Evolutionary conservation across 2,329 filamentous ascomycete genomes (phyloP).

Genomic region (Rutstroemia sydowiana): DNA sequence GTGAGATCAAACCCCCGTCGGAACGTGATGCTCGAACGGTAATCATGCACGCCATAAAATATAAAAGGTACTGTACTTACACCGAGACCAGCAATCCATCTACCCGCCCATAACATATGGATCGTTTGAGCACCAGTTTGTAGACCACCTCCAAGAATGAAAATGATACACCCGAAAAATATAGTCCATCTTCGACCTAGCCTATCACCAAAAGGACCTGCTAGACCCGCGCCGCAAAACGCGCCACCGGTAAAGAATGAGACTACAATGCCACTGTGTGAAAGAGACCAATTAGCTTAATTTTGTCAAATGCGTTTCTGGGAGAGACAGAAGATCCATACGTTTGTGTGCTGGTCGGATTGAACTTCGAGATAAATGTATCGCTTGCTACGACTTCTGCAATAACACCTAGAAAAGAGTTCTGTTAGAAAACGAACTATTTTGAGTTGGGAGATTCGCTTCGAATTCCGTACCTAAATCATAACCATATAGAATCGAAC

Average conservation of each 20-base stretch:
- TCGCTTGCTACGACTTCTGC: constrained; percentile 37
- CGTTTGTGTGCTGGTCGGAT: constrained; percentile 25
- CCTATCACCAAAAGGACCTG: constrained; percentile 43
- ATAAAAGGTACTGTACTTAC: too few relatives aligned
- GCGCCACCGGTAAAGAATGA: constrained; percentile 66
- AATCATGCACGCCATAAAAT: too few relatives aligned
- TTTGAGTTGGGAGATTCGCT: not conserved
- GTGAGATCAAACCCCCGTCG: too few relatives aligned
- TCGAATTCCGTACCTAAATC: constrained; percentile 43
- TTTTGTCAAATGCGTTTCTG: not conserved
- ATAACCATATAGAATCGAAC: constrained; percentile 48
- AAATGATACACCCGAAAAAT: constrained; percentile 60
- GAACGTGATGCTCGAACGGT: too few relatives aligned
- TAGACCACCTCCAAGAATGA: constrained; percentile 63
- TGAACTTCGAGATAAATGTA: constrained; percentile 37
- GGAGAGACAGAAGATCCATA: constrained; percentile 10
- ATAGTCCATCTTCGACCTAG: constrained; percentile 68
- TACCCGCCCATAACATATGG: constrained; percentile 60
- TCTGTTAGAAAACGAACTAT: constrained; percentile 12
- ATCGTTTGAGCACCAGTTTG: constrained; percentile 59
- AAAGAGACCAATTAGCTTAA: not conserved
- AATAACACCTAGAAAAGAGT: constrained; percentile 16
- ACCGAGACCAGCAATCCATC: constrained; percentile 62
- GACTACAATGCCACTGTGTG: constrained; percentile 60
- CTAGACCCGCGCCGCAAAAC: constrained; percentile 50